phyloP scores from a whole-genome alignment of 495 filamentous ascomycete genomes.

The Aspergillus bertholletiae region DNA sequence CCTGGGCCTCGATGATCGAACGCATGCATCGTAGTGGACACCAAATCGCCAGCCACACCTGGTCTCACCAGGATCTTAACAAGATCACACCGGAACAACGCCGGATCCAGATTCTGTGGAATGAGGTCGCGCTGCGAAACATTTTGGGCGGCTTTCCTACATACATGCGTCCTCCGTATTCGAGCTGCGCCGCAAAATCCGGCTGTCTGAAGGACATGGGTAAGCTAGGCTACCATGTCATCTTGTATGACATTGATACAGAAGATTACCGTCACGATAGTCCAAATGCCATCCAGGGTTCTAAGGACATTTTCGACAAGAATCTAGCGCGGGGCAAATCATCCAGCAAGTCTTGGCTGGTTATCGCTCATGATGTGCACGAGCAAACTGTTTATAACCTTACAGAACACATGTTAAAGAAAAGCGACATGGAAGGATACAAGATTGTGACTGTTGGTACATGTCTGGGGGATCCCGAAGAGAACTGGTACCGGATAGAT shows the following conservation, averaged over 20 bases:
- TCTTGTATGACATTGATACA: slow-evolving; percentile 77
- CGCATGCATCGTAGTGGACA: slow-evolving; percentile 71
- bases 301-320: slow-evolving; percentile 68
- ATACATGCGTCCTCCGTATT: slow-evolving; percentile 84
- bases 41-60: slow-evolving; percentile 81
- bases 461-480: slow-evolving; percentile 65
- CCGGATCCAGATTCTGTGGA: slow-evolving; percentile 67
- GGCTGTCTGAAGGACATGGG: slow-evolving; percentile 59
- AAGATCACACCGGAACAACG: slow-evolving; percentile 53
- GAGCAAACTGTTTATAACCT: slow-evolving; percentile 73
- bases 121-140: slow-evolving; percentile 75
- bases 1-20: slow-evolving; percentile 59
- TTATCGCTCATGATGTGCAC: slow-evolving; percentile 79
- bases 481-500: slow-evolving; percentile 65
- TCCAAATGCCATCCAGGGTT: slow-evolving; percentile 57
- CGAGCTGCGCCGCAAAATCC: slow-evolving; percentile 56
- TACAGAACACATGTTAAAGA: slow-evolving; percentile 68
- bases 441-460: slow-evolving; percentile 70
- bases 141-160: slow-evolving; percentile 79
- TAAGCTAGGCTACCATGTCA: slow-evolving; percentile 69
- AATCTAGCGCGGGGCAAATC: slow-evolving; percentile 37
- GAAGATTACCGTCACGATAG: slow-evolving; percentile 68
- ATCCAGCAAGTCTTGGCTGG: slow-evolving; percentile 53
- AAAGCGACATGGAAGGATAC: slow-evolving; percentile 55
- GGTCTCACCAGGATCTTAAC: slow-evolving; percentile 74